Conservation (phyloP, 179 eudicot genomes). For the Monotropa hypopitys region DNA sequence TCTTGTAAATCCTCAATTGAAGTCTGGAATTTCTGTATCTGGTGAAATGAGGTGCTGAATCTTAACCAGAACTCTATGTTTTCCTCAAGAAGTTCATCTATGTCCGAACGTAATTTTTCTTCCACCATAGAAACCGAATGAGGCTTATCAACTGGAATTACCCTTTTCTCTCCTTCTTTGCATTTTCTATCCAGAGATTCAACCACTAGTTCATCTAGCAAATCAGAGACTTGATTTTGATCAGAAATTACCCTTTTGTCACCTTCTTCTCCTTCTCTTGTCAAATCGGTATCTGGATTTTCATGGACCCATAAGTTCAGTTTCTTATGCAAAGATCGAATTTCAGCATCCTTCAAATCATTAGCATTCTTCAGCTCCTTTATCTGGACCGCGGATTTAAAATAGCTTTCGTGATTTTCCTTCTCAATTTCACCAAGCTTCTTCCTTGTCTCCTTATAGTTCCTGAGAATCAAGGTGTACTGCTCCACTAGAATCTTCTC, state of each 20-base stretch:
- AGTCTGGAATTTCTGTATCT: conserved; percentile 58
- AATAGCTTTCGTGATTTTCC: conserved; percentile 42
- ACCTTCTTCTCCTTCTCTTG: background rate
- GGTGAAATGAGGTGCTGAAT: conserved; percentile 73
- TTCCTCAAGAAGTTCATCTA: conserved; percentile 56
- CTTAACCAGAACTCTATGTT: conserved; percentile 87
- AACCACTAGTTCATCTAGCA: background rate
- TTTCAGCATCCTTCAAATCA: conserved; percentile 52
- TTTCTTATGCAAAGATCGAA: conserved; percentile 33
- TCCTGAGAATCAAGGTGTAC: conserved; percentile 56
- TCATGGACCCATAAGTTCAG: conserved; percentile 18
- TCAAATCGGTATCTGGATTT: background rate
- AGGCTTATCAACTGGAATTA: conserved; percentile 14
- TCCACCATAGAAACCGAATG: conserved; percentile 31
- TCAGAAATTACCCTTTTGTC: background rate
- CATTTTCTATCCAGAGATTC: conserved; percentile 4
- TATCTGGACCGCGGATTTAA: conserved; percentile 38
- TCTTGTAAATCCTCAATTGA: conserved; percentile 49
- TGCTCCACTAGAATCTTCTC: conserved; percentile 61
- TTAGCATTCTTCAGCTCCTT: conserved; percentile 45
- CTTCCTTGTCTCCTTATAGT: conserved; percentile 58
- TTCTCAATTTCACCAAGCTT: conserved; percentile 61
- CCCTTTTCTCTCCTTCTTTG: conserved; percentile 13
- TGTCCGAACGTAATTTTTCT: conserved; percentile 46
- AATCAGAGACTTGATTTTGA: background rate